phyloP scores from a whole-genome alignment of 1,284 basidiomycete genomes.

The Retiboletus flavoniger region DNA sequence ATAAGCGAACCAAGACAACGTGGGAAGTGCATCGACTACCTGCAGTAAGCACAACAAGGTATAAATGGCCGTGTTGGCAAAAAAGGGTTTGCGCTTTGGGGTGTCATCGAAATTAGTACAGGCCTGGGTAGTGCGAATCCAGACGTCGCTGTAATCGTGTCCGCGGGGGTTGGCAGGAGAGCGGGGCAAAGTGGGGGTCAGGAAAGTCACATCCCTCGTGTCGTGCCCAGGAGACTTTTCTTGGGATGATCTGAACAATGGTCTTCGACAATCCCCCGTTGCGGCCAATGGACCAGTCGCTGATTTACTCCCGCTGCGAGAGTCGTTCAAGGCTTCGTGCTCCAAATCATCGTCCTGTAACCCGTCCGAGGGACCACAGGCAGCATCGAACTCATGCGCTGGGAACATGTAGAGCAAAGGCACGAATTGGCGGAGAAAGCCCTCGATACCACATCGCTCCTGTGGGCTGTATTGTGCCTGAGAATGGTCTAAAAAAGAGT shows the following conservation, averaged over 20 bases:
- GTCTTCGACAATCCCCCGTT: conserved; percentile 73
- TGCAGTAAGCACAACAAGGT: conserved; percentile 84
- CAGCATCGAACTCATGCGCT: conserved; percentile 74
- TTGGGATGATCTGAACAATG: conserved; percentile 69
- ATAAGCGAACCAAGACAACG: conserved; percentile 7
- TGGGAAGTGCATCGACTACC: conserved; percentile 42
- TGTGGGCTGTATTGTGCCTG: conserved; percentile 69
- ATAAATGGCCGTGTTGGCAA: conserved; percentile 92
- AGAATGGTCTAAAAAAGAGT: conserved; percentile 87
- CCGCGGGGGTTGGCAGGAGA: conserved; percentile 36
- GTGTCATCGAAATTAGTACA: conserved; percentile 29
- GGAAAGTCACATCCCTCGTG: conserved; percentile 1
- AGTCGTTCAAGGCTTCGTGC: conserved; percentile 43
- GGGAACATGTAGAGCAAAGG: conserved; percentile 81
- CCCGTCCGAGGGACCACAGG: conserved; percentile 59
- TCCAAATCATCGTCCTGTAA: conserved; percentile 49
- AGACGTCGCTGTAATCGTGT: conserved; percentile 46
- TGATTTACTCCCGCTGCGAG: conserved; percentile 49
- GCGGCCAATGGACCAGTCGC: conserved; percentile 50
- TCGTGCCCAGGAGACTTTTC: conserved; percentile 45
- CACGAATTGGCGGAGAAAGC: conserved; percentile 83
- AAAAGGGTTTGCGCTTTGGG: conserved; percentile 61
- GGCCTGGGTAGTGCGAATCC: conserved; percentile 53
- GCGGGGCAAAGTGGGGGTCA: conserved; percentile 20
- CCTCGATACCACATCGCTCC: conserved; percentile 84